phyloP scores from a whole-genome alignment of 73 alveolate species.

The Uronychia setigera region DNA sequence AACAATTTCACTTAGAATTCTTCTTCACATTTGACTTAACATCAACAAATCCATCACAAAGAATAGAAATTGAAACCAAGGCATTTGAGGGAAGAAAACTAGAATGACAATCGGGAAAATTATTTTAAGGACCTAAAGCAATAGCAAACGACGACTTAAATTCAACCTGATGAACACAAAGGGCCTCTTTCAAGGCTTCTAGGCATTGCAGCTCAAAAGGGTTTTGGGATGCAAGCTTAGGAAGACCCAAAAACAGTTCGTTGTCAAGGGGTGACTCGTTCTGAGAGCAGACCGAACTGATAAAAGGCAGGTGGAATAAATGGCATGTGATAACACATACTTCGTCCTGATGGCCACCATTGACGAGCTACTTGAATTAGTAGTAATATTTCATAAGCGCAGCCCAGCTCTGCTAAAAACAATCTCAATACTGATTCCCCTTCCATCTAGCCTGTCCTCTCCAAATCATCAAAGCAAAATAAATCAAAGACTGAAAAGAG shows the following conservation, averaged over 20 bases:
- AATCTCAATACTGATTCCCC: neutral
- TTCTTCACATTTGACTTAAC: neutral
- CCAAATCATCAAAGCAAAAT: neutral
- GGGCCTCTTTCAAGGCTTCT: slow-evolving; percentile 2
- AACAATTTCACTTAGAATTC: neutral
- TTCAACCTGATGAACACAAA: neutral
- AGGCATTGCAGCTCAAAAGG: neutral
- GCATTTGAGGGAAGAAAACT: neutral
- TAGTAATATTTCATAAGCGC: neutral
- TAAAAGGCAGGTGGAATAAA: too few species aligned
- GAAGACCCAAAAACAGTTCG: neutral
- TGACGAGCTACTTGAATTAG: neutral
- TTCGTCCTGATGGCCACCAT: neutral
- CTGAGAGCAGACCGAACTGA: neutral
- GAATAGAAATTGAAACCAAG: neutral
- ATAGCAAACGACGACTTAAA: neutral
- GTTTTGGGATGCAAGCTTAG: neutral
- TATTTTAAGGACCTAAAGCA: neutral
- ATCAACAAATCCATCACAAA: neutral
- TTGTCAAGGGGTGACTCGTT: neutral
- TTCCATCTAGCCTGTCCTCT: neutral
- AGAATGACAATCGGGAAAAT: neutral
- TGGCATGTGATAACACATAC: neutral
- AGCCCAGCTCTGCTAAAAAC: neutral
- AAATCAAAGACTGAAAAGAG: neutral